phyloP scores from a whole-genome alignment of 192 early-diverging fungal genomes.

The Backusella morwellensis region DNA sequence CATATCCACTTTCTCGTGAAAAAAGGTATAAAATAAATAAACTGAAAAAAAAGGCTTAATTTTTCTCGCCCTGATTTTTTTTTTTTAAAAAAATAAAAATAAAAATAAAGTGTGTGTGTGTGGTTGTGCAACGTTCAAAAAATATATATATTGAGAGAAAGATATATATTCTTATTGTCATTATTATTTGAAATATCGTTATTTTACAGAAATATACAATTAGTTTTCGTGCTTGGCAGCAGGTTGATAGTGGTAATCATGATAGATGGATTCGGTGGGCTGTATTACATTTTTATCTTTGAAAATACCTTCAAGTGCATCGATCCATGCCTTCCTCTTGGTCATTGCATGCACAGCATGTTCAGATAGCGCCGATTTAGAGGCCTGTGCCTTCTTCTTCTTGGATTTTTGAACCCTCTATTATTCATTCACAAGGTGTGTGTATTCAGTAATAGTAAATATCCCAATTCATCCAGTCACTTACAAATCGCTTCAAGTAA shows the following conservation, averaged over 20 bases:
- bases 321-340: slow-evolving; percentile 59
- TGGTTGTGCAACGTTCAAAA: neutral
- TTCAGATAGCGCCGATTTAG: slow-evolving; percentile 55
- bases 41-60: neutral
- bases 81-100: neutral
- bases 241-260: slow-evolving; percentile 4
- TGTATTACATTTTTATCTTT: slow-evolving; percentile 41
- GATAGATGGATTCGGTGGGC: slow-evolving; percentile 40
- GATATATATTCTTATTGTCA: too few species aligned
- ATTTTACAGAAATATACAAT: slow-evolving; percentile 7
- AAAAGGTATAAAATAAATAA: neutral
- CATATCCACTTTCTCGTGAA: neutral
- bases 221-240: neutral
- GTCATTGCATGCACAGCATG: slow-evolving; percentile 64
- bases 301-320: slow-evolving; percentile 57
- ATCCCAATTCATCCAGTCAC: slow-evolving; percentile 19
- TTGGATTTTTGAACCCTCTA: slow-evolving; percentile 62
- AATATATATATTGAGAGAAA: neutral
- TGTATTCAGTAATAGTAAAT: too few species aligned
- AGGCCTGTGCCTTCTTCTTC: slow-evolving; percentile 58
- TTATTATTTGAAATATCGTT: neutral
- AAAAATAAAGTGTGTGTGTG: neutral
- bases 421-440: neutral
- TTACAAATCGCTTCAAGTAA: slow-evolving; percentile 84
- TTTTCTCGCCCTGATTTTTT: neutral